Conservation (phyloP, 2,329 filamentous ascomycete species). For the Coniochaeta sp. region DNA sequence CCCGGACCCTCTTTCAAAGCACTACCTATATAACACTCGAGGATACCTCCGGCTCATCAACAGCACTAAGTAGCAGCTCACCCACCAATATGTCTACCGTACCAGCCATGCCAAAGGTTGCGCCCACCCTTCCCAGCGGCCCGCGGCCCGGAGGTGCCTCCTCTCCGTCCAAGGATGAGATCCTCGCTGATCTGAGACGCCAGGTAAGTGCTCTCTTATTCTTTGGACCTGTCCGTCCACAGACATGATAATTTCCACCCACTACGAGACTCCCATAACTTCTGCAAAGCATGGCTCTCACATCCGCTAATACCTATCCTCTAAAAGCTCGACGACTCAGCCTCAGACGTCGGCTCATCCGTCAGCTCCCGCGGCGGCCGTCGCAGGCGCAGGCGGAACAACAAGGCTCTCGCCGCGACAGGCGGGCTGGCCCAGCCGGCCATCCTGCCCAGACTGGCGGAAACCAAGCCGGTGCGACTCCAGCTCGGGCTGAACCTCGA, state of each 20-base stretch:
- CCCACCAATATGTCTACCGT: conserved; percentile 11
- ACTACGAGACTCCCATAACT: not conserved
- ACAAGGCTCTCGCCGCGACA: conserved; percentile 11
- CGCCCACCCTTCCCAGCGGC: conserved; percentile 6
- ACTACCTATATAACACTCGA: conserved; percentile 13
- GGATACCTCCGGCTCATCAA: not conserved
- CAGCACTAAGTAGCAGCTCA: not conserved
- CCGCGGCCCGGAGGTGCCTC: conserved; percentile 3
- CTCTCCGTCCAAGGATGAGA: conserved; percentile 10
- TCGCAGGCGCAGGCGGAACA: conserved; percentile 9
- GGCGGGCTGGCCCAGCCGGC: conserved; percentile 9
- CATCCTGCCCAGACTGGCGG: conserved; percentile 16
- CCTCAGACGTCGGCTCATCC: conserved; percentile 17
- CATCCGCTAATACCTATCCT: no score
- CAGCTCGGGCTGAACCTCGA: conserved; percentile 52
- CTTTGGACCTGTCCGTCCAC: no score
- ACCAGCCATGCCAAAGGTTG: conserved; percentile 15
- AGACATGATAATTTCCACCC: no score
- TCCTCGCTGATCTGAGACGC: conserved; percentile 13
- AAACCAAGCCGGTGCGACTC: conserved; percentile 19
- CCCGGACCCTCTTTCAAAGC: conserved; percentile 11
- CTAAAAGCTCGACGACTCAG: conserved; percentile 16
- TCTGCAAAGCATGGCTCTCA: not conserved
- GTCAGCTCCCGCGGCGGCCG: conserved; percentile 14
- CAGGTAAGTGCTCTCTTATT: conserved; percentile 11